Percentiles rank a stretch among this genome's conserved stretches.
Evolutionary conservation across 257 asterid genomes (phyloP).

Genomic region (Nemophila menziesii): DNA sequence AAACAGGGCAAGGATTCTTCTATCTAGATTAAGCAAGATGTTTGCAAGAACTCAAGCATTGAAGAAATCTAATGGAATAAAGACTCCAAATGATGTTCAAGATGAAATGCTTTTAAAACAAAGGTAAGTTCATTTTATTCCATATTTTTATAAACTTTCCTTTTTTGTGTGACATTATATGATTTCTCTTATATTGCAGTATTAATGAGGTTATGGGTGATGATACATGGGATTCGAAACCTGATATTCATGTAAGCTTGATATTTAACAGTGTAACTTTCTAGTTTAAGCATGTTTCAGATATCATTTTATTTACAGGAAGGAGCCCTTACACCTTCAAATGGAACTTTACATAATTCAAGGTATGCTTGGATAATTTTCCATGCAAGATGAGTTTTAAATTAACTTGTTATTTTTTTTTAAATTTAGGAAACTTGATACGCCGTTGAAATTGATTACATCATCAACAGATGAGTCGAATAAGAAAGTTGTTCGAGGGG

Average conservation of each 20-base stretch:
- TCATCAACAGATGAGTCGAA: slow-evolving; percentile 64
- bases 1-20: slow-evolving; percentile 78
- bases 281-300: slow-evolving; percentile 10
- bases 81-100: slow-evolving; percentile 49
- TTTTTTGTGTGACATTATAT: no score
- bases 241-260: slow-evolving; percentile 42
- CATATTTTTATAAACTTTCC: not conserved
- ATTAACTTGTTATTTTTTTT: slow-evolving; percentile 5
- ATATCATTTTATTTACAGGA: slow-evolving; percentile 38
- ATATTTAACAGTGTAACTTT: slow-evolving; percentile 4
- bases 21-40: slow-evolving; percentile 73
- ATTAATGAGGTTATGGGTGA: slow-evolving; percentile 68
- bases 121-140: slow-evolving; percentile 42
- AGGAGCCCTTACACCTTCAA: slow-evolving; percentile 26
- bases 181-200: slow-evolving; percentile 42
- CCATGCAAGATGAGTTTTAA: slow-evolving; percentile 7
- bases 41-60: slow-evolving; percentile 55
- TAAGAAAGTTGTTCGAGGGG: slow-evolving; percentile 51
- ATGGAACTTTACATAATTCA: slow-evolving; percentile 39
- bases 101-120: slow-evolving; percentile 82
- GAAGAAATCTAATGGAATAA: slow-evolving; percentile 43
- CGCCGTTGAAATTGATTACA: slow-evolving; percentile 61
- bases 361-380: slow-evolving; percentile 31
- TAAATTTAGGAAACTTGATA: slow-evolving; percentile 48
- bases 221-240: slow-evolving; percentile 52